Conservation (phyloP, 1,284 basidiomycete genomes). For the Singerocomus rubriflavus region DNA sequence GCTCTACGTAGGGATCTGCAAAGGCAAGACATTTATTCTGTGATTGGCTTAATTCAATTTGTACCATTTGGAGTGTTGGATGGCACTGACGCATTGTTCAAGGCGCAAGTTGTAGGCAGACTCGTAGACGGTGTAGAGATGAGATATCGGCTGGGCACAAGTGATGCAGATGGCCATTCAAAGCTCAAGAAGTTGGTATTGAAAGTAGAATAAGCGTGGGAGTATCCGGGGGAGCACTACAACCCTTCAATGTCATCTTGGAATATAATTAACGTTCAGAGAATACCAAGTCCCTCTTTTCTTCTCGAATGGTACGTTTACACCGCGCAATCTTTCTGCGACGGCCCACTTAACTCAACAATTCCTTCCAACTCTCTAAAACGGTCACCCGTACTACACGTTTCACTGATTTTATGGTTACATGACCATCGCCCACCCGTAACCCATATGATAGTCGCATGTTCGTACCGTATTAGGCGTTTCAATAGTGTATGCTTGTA, state of each 20-base stretch:
- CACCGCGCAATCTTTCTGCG: conserved; percentile 36
- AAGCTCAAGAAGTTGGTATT: no score
- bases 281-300: background rate
- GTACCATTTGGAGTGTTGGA: background rate
- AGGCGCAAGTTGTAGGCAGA: conserved; percentile 82
- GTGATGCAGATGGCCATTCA: conserved; percentile 81
- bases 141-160: conserved; percentile 64
- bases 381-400: conserved; percentile 7
- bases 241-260: no score
- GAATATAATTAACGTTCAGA: background rate
- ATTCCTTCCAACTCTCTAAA: conserved; percentile 54
- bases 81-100: conserved; percentile 62
- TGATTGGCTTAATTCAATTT: conserved; percentile 9
- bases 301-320: conserved; percentile 48
- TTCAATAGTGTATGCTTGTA: background rate
- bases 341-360: conserved; percentile 83
- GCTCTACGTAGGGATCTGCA: conserved; percentile 88
- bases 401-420: conserved; percentile 2
- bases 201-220: conserved; percentile 6
- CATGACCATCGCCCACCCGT: background rate
- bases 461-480: background rate
- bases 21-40: conserved; percentile 67
- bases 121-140: conserved; percentile 83
- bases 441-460: background rate
- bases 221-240: background rate